Percentiles rank a stretch among this genome's conserved stretches.
phyloP scores from a whole-genome alignment of 768 basidiomycete species.

The Suillus lakei region DNA sequence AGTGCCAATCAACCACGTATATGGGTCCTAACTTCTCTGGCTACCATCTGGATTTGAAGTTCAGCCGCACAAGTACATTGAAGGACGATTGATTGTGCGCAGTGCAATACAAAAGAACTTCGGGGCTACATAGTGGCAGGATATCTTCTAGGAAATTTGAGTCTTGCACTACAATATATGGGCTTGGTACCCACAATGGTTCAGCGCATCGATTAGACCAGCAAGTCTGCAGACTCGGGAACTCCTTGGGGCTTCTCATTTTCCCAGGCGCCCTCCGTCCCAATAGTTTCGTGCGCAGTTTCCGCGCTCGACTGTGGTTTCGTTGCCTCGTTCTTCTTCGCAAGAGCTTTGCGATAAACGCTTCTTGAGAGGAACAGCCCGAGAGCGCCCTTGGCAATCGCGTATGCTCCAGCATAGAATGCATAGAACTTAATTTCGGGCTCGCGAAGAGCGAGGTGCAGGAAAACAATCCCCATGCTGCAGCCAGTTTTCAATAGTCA shows the following conservation, averaged over 20 bases:
- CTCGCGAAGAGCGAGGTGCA: not conserved
- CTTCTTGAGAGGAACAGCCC: not conserved
- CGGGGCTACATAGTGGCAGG: not conserved
- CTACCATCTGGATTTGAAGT: not conserved
- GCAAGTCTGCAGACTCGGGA: not conserved
- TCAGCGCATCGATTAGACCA: not conserved
- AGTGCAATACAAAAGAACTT: not conserved
- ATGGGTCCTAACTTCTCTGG: not conserved
- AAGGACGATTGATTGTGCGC: not conserved
- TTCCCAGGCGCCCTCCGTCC: not conserved
- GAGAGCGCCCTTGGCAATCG: not conserved
- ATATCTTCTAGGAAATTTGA: not conserved
- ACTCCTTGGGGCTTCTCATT: not conserved
- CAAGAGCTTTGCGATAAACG: not conserved
- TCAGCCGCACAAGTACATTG: not conserved
- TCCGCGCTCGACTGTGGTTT: not conserved
- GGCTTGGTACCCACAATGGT: not conserved
- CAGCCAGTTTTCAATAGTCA: not conserved
- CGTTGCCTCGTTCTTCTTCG: not conserved
- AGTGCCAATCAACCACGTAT: not conserved
- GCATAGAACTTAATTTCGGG: not conserved
- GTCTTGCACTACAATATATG: not conserved
- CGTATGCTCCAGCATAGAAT: slow-evolving; percentile 3
- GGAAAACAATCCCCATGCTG: not conserved
- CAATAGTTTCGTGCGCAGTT: not conserved